A percentile compares a stretch with the other conserved stretches of the same genome.
These are phyloP conservation scores for Pythium phragmitis DNA, from an alignment of 352 stramenopile genomes.

Conservation along the genomic window DNA sequence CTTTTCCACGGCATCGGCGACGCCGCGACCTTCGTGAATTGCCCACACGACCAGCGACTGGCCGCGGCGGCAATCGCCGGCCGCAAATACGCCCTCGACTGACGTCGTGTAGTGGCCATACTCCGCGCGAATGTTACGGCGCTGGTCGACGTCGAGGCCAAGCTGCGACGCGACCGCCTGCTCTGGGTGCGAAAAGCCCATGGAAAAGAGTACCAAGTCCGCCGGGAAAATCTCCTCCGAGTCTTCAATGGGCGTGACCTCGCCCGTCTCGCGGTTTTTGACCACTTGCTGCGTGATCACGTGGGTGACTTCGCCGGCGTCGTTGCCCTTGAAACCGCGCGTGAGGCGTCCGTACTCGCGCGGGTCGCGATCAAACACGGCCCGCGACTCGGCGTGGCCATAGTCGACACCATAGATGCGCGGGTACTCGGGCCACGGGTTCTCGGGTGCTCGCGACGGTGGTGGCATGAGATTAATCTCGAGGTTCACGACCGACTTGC, in stretches of 20 bases:
- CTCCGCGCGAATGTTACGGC: conserved; percentile 91
- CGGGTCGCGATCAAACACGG: conserved; percentile 92
- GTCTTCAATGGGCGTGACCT: conserved; percentile 62
- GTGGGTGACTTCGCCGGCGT: conserved; percentile 74
- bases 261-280: conserved; percentile 72
- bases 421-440: conserved; percentile 98
- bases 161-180: conserved; percentile 89
- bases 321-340: conserved; percentile 80
- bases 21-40: conserved; percentile 96
- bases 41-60: conserved; percentile 98
- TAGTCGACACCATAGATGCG: conserved; percentile 98
- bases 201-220: conserved; percentile 95
- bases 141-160: conserved; percentile 91
- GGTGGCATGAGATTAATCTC: conserved; percentile 95
- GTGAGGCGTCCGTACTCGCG: conserved; percentile 76
- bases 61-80: conserved; percentile 95
- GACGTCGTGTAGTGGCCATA: conserved; percentile 95
- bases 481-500: conserved; percentile 96
- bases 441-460: conserved; percentile 87
- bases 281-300: conserved; percentile 53
- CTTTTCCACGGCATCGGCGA: conserved; percentile 85
- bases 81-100: conserved; percentile 95
- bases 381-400: conserved; percentile 94
- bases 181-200: conserved; percentile 97
- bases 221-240: conserved; percentile 93